Base-by-base conservation (phyloP, 192 early-diverging fungal genomes). In the Haplosporangium gracile region DNA sequence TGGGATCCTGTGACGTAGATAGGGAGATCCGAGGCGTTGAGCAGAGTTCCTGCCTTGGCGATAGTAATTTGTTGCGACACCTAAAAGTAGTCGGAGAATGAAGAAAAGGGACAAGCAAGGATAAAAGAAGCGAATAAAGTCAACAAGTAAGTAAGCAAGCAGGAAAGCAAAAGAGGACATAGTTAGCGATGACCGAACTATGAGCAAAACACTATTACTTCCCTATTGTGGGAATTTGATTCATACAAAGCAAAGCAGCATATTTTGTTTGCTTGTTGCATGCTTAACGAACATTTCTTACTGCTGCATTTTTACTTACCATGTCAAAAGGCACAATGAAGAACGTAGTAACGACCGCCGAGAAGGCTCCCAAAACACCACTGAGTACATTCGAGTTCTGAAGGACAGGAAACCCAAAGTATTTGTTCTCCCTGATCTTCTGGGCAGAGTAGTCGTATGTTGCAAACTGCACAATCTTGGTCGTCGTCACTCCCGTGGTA, bases 291-390 rank as follows among this genome's bases (percentile, higher is more conserved):
- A 45, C 15, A 45, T 45, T 13, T 45, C 43, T 45, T 2, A 36
- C 43, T 45, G 2, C 43, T 45, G 13, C 0, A 5, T 2, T 53
- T 18, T 15, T 22, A 24, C 80, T 75, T 51, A 83, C 80, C 77
- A 88, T 82, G 40, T 88, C 69, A 38, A 88, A 88, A 38, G 87
- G 87, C 0, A 88, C 81, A 29, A 88, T 75, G 16, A 88, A 82
- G 18, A 82, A 76, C 1, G 78, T 79, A 13, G 81, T 82, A n/a
- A 82, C 78, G 2, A 83, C 32, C 22, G 87, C 87, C 18, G 87
- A 82, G 29, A 88, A 82, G 6, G 87, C 47, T 1, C 87, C 87
- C 22, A 88, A 32, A 39, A 76, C 42, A 13, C 70, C 77, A 15
- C 80, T 79, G 4, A 83, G 32, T 4, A 80, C 72, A 2, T 70